Evolutionary conservation across 257 asterid species (phyloP), one percentile per base, ranked within the genome.

Genomic region (Thymus mandschuricus): DNA sequence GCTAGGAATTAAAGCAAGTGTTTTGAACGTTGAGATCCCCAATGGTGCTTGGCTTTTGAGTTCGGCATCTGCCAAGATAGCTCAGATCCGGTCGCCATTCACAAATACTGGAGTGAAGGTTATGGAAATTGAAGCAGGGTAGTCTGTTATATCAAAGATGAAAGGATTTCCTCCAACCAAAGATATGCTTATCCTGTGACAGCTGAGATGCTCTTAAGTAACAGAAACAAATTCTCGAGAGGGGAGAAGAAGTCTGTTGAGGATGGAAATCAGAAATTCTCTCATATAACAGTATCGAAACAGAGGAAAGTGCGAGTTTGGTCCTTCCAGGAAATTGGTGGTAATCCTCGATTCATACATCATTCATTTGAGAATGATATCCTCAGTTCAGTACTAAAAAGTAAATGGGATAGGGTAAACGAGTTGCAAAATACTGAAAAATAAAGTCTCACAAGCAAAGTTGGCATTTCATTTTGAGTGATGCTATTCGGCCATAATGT

Each of bases 81-180:
- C 75, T 48, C 15, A 6, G 29, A 61, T 59, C 49, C 8, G 9
- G 55, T 52, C 35, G 43, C 49, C 2, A 29, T 13, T 30, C 13
- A n/a, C 54, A 4, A 21, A 48, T 27, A 3, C 5, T 35, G 5
- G 40, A 35, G 40, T 1, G 40, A 38, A 66, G 63, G 9, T 34
- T 34, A 65, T 8, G 6, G 56, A 54, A 64, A 51, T 43, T 44
- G 7, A 11, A 57, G 64, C 71, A 72, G 21, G 41, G 60, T 6
- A 31, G 6, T 40, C 4, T 13, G 12, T n/a, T 61, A 13, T 61
- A 21, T 61, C 51, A 6, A 61, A 8, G 51, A 15, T 21, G 51
- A 61, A 21, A 35, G 8, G 9, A 1, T 31, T 45, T 30, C 69
- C 40, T 69, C 13, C 55, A 60, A 10, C 41, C 49, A 50, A 15